Base-by-base conservation (phyloP, 176 grass and related monocot species). In the Triticum timopheevii region DNA sequence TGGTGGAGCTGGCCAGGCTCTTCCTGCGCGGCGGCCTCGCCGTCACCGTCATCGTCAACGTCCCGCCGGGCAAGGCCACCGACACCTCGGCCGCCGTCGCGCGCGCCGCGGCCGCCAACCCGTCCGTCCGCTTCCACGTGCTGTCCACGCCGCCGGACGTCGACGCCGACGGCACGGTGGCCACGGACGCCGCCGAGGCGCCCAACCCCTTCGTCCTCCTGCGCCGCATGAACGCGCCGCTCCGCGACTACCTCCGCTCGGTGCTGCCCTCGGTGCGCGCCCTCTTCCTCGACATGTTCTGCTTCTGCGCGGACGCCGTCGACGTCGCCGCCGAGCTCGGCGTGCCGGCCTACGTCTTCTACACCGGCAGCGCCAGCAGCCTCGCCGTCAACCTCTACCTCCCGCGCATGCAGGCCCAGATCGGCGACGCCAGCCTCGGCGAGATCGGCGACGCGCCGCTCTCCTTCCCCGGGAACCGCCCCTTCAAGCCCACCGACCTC, bases 1-100 rank as follows among this genome's bases (percentile, higher is more conserved):
- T 87, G 85, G 74, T 96, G 65, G 80, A 90, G 65, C 86, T 95
- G n/a, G 89, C 89, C 65, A 87, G 74, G 61, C 61, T 90, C 50
- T 91, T 96, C 82, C 50, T 81, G 27, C 80, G 42, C 8, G 83
- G 84, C 61, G 70, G 76, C 30, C 36, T 89, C 16, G 66, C 63
- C 31, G 80, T 89, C 76, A 86, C 86, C 15, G 19, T 89, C 13
- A 86, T 78, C 23, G 64, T 82, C 47, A 76, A 54, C 73, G 23
- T 81, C 17, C 79, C 90, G 9, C 82, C 88, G 23, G 90, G 42
- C 24, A 68, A 58, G 13, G 15, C 56, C 3, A 61, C 65, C 1
- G 39, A 56, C 33, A 85, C 76, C 10, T 70, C 89, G 6, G 76
- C 82, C 17, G 20, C 30, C 36, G 83, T 90, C 27, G 47, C 87